Base-by-base conservation (phyloP, 495 filamentous ascomycete species). In the Talaromyces proteolyticus region DNA sequence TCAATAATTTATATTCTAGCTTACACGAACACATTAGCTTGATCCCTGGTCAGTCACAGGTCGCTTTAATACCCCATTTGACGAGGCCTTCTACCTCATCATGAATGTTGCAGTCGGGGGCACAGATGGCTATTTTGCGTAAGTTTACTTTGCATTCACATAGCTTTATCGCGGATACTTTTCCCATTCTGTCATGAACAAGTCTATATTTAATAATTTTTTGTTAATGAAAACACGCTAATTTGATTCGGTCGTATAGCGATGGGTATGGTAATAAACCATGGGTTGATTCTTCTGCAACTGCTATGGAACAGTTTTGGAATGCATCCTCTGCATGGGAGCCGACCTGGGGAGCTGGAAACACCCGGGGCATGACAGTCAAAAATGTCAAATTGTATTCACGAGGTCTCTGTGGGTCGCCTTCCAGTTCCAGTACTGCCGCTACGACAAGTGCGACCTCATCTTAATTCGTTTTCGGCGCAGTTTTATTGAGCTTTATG, bases 41-140 rank as follows among this genome's bases (percentile, higher is more conserved):
- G 78, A 93, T 57, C 74, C 77, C 2, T 94, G 89, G 89, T 63
- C 77, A 43, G 62, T 76, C 39, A 86, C 82, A 7, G 47, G 47
- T n/a, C 24, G 47, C 18, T 54, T 72, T 20, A 74, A 79, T 52
- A 85, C 88, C 0, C 88, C 88, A 0, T 93, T 93, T 57, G 88
- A 93, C 59, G 75, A 88, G 56, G 67, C 75, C 17, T 93, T 93
- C 62, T 92, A 86, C 49, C 74, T 93, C 17, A 87, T 93, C 49
- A 52, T 93, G 47, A 90, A 91, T 53, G 73, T 93, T 8, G 88
- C 81, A 19, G 87, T 93, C 29, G 88, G 88, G 16, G 79, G 81
- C 41, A 90, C 85, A 10, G 91, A 91, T 53, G 88, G 87, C 18
- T 92, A 86, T 86, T 93, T 91, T 58, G 62, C 86, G 61, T 51